Evolutionary conservation across 2,329 filamentous ascomycete species (phyloP).

Genomic region (Colletotrichum gloeosporioides): DNA sequence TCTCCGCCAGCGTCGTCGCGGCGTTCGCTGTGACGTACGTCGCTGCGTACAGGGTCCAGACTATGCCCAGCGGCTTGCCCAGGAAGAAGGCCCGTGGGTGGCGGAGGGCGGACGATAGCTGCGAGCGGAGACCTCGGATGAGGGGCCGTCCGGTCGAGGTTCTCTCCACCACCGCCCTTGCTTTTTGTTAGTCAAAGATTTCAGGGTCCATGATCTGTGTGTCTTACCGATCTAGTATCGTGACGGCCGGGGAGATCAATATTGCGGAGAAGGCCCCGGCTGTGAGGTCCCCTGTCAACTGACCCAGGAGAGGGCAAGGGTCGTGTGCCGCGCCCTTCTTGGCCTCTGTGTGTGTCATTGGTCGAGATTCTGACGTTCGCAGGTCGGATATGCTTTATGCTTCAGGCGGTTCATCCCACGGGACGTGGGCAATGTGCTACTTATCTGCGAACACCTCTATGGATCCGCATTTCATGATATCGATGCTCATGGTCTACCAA

Average conservation of each 20-base stretch:
- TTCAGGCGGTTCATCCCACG: neutral
- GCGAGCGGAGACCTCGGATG: slow-evolving; percentile 6
- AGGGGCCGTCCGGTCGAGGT: slow-evolving; percentile 18
- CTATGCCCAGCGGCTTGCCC: slow-evolving; percentile 28
- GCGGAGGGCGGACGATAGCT: slow-evolving; percentile 15
- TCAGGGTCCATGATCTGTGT: neutral
- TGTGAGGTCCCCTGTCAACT: slow-evolving; percentile 24
- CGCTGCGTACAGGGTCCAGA: slow-evolving; percentile 33
- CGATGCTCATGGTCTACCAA: neutral
- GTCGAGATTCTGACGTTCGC: neutral
- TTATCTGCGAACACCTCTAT: neutral
- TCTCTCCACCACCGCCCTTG: slow-evolving; percentile 23
- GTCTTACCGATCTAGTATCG: slow-evolving; percentile 32
- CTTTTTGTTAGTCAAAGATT: neutral
- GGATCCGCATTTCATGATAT: neutral
- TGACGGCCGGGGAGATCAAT: slow-evolving; percentile 30
- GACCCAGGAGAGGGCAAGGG: neutral
- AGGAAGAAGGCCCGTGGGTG: slow-evolving; percentile 29
- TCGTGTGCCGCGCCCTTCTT: neutral
- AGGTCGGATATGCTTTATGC: neutral
- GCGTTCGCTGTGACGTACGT: slow-evolving; percentile 33
- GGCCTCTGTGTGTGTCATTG: neutral
- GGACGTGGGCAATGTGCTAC: neutral
- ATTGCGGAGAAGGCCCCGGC: slow-evolving; percentile 31
- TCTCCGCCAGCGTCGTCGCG: slow-evolving; percentile 29